Percentiles rank a stretch among this genome's conserved stretches.
These are phyloP conservation scores for Candida tammaniensis DNA, from an alignment of 805 yeast genomes.

Conservation along the genomic window DNA sequence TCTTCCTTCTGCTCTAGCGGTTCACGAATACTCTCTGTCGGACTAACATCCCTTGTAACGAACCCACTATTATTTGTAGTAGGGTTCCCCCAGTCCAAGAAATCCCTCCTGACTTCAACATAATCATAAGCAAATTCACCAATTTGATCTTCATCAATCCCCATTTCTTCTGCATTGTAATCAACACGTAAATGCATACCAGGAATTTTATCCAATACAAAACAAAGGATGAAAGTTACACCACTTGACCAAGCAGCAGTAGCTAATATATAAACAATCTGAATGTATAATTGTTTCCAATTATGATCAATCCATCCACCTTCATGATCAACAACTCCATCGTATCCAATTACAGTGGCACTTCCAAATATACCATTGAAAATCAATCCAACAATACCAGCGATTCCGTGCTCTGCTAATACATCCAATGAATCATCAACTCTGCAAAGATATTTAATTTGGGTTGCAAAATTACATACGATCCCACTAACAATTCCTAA, in stretches of 20 bases:
- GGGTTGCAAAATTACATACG: slow-evolving; percentile 87
- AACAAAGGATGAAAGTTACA: slow-evolving; percentile 75
- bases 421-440: slow-evolving; percentile 95
- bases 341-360: slow-evolving; percentile 85
- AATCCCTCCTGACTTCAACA: slow-evolving; percentile 94
- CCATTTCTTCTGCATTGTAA: slow-evolving; percentile 82
- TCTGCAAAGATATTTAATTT: slow-evolving; percentile 71
- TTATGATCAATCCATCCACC: slow-evolving; percentile 95
- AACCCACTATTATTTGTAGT: neutral
- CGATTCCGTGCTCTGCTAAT: slow-evolving; percentile 98
- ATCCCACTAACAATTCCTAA: slow-evolving; percentile 80
- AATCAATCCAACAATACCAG: slow-evolving; percentile 87
- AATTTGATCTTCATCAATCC: slow-evolving; percentile 94
- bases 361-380: slow-evolving; percentile 89
- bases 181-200: slow-evolving; percentile 76
- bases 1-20: too few relatives aligned
- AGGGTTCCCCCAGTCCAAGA: slow-evolving; percentile 52
- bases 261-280: slow-evolving; percentile 79
- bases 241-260: slow-evolving; percentile 70
- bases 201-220: slow-evolving; percentile 73
- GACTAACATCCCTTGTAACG: neutral
- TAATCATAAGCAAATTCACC: slow-evolving; percentile 99
- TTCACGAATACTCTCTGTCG: too few relatives aligned
- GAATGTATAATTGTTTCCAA: slow-evolving; percentile 88
- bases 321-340: slow-evolving; percentile 74